A percentile compares a stretch with the other conserved stretches of the same genome.
Evolutionary conservation across 129 eudicot genomes (phyloP).

Genomic region (Smallanthus sonchifolius): DNA sequence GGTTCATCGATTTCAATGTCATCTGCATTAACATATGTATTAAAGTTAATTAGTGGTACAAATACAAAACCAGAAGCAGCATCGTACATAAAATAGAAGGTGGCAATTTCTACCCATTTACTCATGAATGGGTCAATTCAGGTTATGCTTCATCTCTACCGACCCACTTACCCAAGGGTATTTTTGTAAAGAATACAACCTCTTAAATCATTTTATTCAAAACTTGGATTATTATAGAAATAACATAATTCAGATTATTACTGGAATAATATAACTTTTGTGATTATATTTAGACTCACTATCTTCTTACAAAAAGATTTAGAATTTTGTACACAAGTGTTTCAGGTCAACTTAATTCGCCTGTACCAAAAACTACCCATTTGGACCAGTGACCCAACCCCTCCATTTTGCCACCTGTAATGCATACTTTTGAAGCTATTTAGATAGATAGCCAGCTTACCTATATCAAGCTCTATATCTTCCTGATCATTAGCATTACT

Average conservation of each 20-base stretch:
- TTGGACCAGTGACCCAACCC: constrained; percentile 1
- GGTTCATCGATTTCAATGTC: constrained; percentile 85
- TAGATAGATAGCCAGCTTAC: constrained; percentile 32
- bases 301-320: background rate
- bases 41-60: background rate
- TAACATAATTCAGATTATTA: background rate
- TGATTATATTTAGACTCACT: background rate
- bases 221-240: background rate
- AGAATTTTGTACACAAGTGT: background rate
- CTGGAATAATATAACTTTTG: background rate
- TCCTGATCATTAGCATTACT: constrained; percentile 31
- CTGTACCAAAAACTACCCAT: background rate
- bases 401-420: background rate
- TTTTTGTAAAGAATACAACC: background rate
- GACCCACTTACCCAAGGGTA: background rate
- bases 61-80: background rate
- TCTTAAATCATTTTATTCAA: background rate
- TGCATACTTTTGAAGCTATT: background rate
- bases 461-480: constrained; percentile 67
- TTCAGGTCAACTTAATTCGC: background rate
- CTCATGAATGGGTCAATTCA: background rate
- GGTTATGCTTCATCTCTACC: background rate
- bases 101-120: background rate
- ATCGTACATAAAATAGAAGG: background rate
- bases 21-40: constrained; percentile 43